phyloP scores from a whole-genome alignment of 805 yeast genomes.

The Metschnikowia noctiluminum region DNA sequence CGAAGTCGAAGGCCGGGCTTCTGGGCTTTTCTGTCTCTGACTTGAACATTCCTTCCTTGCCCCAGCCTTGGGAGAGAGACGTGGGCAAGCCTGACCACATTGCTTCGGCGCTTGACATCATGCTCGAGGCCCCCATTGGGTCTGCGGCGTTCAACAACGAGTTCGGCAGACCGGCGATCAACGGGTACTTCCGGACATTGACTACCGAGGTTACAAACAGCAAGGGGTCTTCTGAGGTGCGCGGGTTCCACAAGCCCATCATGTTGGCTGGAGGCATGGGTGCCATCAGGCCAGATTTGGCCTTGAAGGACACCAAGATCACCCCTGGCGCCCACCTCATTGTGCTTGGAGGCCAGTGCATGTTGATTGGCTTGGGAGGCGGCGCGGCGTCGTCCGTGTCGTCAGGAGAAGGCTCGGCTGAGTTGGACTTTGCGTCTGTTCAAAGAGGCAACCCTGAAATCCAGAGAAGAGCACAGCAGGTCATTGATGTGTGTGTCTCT shows the following conservation, averaged over 20 bases:
- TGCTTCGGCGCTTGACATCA: conserved; percentile 88
- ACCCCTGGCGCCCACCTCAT: conserved; percentile 90
- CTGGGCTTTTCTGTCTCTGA: conserved; percentile 93
- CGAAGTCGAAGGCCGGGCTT: conserved; percentile 94
- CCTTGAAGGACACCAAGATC: conserved; percentile 81
- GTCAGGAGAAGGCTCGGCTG: conserved; percentile 96
- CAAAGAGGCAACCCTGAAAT: conserved; percentile 99
- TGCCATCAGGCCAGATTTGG: conserved; percentile 88
- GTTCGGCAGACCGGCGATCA: conserved; percentile 96
- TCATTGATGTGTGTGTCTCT: conserved; percentile 89
- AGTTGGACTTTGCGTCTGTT: conserved; percentile 95
- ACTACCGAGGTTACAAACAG: conserved; percentile 70
- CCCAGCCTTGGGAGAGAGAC: conserved; percentile 93
- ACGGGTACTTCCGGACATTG: conserved; percentile 94
- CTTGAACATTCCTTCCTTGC: conserved; percentile 75
- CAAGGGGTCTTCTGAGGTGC: conserved; percentile 64
- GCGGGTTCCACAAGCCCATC: conserved; percentile 98
- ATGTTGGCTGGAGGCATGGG: conserved; percentile 99
- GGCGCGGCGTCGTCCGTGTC: conserved; percentile 98
- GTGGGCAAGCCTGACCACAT: conserved; percentile 91
- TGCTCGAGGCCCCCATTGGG: conserved; percentile 97
- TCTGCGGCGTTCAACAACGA: conserved; percentile 98
- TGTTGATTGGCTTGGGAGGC: conserved; percentile 98
- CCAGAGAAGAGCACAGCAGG: conserved; percentile 99
- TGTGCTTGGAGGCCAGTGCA: conserved; percentile 95